phyloP scores from a whole-genome alignment of 2,329 filamentous ascomycete species.

The Paecilomyces formosus region DNA sequence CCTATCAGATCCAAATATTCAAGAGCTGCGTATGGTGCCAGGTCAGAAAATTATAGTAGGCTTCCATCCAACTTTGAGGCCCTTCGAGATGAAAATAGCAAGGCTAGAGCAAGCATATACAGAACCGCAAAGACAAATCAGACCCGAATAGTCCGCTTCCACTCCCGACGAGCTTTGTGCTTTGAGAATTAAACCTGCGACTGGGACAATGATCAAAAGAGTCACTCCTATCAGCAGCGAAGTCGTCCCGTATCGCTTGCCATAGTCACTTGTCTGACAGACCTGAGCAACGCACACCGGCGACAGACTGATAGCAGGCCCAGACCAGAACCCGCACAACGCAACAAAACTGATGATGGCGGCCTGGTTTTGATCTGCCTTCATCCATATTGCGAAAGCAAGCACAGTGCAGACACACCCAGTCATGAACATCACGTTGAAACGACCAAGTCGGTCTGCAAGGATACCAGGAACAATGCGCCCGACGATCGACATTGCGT shows the following conservation, averaged over 20 bases:
- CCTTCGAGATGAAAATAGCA: too few species aligned
- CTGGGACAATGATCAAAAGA: too few species aligned
- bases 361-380: conserved; percentile 5
- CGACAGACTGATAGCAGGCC: conserved; percentile 20
- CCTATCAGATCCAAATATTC: too few species aligned
- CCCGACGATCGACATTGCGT: conserved; percentile 7
- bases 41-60: too few species aligned
- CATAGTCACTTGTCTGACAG: neutral
- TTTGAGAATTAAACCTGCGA: too few species aligned
- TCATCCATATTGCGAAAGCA: conserved; percentile 17
- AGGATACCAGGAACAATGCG: conserved; percentile 23
- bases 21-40: too few species aligned
- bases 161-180: too few species aligned
- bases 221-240: too few species aligned
- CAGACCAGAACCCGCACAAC: conserved; percentile 19
- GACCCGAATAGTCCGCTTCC: too few species aligned
- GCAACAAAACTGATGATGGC: conserved; percentile 14
- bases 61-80: too few species aligned
- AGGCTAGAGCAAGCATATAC: too few species aligned
- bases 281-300: conserved; percentile 8
- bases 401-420: conserved; percentile 10
- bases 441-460: conserved; percentile 24
- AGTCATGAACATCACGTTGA: conserved; percentile 21
- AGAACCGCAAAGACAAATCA: too few species aligned
- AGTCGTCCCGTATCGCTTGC: neutral